phyloP scores from a whole-genome alignment of 129 eudicot genomes.

The Solidago caesia region DNA sequence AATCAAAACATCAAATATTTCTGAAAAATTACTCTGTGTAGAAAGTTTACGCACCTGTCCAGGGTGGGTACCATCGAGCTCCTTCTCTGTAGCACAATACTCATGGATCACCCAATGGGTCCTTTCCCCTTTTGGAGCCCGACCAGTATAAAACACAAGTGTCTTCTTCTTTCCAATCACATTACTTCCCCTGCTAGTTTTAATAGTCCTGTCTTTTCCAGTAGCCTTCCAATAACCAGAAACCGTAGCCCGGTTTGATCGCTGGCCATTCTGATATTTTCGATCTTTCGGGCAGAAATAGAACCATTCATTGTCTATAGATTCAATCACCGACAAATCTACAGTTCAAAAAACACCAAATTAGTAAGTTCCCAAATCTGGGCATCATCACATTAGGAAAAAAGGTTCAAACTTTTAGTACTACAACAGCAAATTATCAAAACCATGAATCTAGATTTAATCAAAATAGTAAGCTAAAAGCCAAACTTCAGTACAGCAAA shows the following conservation, averaged over 20 bases:
- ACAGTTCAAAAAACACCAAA: conserved; percentile 10
- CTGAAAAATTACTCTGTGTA: neutral
- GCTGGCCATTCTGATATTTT: conserved; percentile 74
- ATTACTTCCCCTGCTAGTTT: conserved; percentile 46
- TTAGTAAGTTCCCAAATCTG: neutral
- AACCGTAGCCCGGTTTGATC: conserved; percentile 70
- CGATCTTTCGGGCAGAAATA: conserved; percentile 86
- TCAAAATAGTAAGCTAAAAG: too few species aligned
- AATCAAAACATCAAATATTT: neutral
- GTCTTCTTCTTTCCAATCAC: conserved; percentile 82
- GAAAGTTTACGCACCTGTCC: conserved; percentile 58
- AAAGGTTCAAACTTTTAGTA: neutral
- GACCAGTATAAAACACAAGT: conserved; percentile 69
- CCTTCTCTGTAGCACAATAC: conserved; percentile 66
- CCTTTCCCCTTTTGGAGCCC: conserved; percentile 82
- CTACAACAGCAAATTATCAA: neutral
- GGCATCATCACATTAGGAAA: neutral
- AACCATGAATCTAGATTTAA: too few species aligned
- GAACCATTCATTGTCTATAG: conserved; percentile 80
- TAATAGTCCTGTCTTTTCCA: conserved; percentile 69
- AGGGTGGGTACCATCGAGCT: conserved; percentile 75
- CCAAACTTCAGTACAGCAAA: too few species aligned
- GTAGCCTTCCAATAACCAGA: conserved; percentile 94
- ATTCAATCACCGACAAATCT: conserved; percentile 64
- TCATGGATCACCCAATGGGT: conserved; percentile 90